A percentile compares a stretch with the other conserved stretches of the same genome.
phyloP scores from a whole-genome alignment of 2,329 filamentous ascomycete genomes.

The Colletotrichum tropicale region DNA sequence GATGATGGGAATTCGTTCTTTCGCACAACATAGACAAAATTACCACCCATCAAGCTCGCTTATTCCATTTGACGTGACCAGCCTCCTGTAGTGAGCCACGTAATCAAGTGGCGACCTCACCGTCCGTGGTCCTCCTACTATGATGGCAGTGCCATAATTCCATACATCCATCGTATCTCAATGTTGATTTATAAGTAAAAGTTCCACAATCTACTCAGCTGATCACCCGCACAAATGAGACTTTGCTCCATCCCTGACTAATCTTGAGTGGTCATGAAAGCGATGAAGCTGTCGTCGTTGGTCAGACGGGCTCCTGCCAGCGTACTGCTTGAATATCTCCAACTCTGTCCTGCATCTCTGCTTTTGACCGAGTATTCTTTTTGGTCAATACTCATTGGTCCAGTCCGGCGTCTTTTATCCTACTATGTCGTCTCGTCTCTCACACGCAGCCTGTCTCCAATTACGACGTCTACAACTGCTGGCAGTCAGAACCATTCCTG shows the following conservation, averaged over 20 bases:
- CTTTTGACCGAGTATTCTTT: not conserved
- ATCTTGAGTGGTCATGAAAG: not conserved
- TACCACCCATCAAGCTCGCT: not conserved
- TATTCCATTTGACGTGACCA: not conserved
- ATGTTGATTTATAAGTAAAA: not conserved
- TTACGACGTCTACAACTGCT: fast-evolving
- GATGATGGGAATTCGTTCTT: not conserved
- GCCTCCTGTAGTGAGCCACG: not conserved
- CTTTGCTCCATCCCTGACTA: not conserved
- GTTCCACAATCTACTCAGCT: not conserved
- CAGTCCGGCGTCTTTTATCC: not conserved
- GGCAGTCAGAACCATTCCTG: not conserved
- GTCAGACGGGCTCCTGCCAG: not conserved
- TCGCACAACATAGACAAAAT: not conserved
- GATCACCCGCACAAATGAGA: not conserved
- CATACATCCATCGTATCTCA: not conserved
- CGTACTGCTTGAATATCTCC: not conserved
- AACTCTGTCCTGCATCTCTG: not conserved
- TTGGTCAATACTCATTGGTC: not conserved
- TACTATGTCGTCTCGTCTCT: not conserved
- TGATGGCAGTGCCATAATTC: not conserved
- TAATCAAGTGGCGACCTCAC: not conserved
- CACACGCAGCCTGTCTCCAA: not conserved
- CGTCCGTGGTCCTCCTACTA: not conserved
- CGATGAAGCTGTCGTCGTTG: not conserved